Percentiles rank a stretch among this genome's conserved stretches.
Conservation (phyloP, 305 asterid genomes). For the Caryopteris hybrid region DNA sequence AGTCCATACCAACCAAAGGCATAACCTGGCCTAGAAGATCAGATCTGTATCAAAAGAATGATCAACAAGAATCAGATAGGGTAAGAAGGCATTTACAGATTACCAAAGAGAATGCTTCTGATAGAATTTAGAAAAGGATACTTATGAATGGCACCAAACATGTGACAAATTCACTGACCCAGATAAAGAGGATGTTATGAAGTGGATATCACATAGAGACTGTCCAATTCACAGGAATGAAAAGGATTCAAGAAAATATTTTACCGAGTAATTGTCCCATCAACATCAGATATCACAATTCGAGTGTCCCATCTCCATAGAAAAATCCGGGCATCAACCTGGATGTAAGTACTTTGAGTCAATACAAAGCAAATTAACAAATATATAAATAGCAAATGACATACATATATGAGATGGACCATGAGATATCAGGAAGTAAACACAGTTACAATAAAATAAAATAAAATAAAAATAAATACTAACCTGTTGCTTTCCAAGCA, state of each 20-base stretch:
- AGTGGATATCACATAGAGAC: neutral
- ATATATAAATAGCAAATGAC: too few relatives aligned
- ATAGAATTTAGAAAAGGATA: neutral
- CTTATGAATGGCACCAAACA: neutral
- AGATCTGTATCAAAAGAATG: slow-evolving; percentile 50
- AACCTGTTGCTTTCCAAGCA: slow-evolving; percentile 95
- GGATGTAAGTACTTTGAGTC: slow-evolving; percentile 20
- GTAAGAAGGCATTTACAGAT: neutral
- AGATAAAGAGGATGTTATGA: neutral
- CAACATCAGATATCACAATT: slow-evolving; percentile 93
- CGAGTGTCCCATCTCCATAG: slow-evolving; percentile 90
- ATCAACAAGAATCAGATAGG: slow-evolving; percentile 16
- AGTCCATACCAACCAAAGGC: slow-evolving; percentile 98
- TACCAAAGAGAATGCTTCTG: neutral
- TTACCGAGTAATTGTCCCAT: slow-evolving; percentile 95
- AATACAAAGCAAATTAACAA: neutral
- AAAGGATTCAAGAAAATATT: slow-evolving; percentile 4
- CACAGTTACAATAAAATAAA: neutral
- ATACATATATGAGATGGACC: too few relatives aligned
- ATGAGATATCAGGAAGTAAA: neutral
- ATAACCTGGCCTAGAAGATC: slow-evolving; percentile 96
- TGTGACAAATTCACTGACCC: neutral
- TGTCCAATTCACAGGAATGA: neutral
- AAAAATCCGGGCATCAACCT: slow-evolving; percentile 92
- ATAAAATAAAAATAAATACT: neutral